Percentiles rank a stretch among this genome's conserved stretches.
Evolutionary conservation across 148 eudicot genomes (phyloP).

Genomic region (Heliamphora exappendiculata): DNA sequence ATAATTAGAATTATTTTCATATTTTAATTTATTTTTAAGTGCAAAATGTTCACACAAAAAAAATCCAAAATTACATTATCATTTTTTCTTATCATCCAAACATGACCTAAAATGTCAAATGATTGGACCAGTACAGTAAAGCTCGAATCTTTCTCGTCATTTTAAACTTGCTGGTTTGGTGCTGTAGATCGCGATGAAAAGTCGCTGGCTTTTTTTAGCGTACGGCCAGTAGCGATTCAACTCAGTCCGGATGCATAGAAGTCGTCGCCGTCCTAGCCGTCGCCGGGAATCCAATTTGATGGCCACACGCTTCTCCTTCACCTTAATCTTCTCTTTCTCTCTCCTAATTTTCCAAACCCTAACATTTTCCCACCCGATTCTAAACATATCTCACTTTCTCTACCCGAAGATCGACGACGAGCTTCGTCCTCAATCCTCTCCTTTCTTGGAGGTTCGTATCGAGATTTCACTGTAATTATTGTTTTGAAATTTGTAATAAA

Average conservation of each 20-base stretch:
- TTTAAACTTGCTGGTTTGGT: not conserved
- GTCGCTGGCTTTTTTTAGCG: not conserved
- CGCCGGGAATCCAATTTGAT: not conserved
- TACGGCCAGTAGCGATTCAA: not conserved
- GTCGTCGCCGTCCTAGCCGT: not conserved
- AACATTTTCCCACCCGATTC: constrained; percentile 7
- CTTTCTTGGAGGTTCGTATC: constrained; percentile 23
- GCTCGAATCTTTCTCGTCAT: not conserved
- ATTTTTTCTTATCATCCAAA: too few relatives aligned
- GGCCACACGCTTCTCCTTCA: not conserved
- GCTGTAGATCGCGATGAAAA: not conserved
- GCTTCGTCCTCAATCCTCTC: constrained; percentile 23
- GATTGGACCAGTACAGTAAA: too few relatives aligned
- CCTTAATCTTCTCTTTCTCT: not conserved
- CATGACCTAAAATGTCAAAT: too few relatives aligned
- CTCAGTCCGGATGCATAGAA: not conserved
- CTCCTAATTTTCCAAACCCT: constrained; percentile 14
- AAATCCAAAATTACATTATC: too few relatives aligned
- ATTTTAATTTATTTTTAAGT: too few relatives aligned
- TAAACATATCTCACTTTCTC: constrained; percentile 40
- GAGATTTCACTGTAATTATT: not conserved
- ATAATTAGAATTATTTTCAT: too few relatives aligned
- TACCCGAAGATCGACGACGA: constrained; percentile 24
- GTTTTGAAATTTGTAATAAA: not conserved
- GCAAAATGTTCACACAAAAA: too few relatives aligned